Percentiles rank a stretch among this genome's conserved stretches.
phyloP scores from a whole-genome alignment of 2,329 filamentous ascomycete species.

The Cladorrhinum sp. region DNA sequence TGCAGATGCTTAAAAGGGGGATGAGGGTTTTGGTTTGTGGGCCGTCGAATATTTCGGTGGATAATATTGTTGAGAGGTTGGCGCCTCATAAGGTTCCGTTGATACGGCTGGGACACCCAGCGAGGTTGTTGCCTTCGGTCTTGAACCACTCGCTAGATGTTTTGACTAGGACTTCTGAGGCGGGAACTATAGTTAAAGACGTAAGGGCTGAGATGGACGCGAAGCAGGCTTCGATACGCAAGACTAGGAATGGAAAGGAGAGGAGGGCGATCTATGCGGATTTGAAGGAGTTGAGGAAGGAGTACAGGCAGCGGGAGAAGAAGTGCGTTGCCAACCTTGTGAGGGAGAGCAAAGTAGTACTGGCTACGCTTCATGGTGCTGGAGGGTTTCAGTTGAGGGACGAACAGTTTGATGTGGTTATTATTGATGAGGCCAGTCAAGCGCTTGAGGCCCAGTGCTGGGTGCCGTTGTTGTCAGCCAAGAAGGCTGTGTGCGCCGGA shows the following conservation, averaged over 20 bases:
- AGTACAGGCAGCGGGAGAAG: conserved; percentile 81
- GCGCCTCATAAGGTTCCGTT: conserved; percentile 82
- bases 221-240: conserved; percentile 84
- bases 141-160: conserved; percentile 88
- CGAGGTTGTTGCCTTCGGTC: conserved; percentile 82
- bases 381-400: conserved; percentile 79
- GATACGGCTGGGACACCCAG: conserved; percentile 87
- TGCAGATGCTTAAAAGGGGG: conserved; percentile 76
- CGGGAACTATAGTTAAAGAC: conserved; percentile 83
- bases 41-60: conserved; percentile 93
- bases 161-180: conserved; percentile 84
- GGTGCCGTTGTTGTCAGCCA: conserved; percentile 79
- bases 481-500: conserved; percentile 85
- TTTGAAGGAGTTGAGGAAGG: conserved; percentile 78
- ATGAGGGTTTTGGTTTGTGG: conserved; percentile 87
- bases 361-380: conserved; percentile 89
- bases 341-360: conserved; percentile 75
- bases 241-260: conserved; percentile 78
- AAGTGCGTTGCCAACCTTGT: conserved; percentile 77
- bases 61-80: conserved; percentile 95
- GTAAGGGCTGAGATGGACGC: conserved; percentile 89
- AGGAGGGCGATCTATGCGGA: conserved; percentile 79
- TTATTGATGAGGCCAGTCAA: conserved; percentile 95
- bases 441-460: conserved; percentile 96
- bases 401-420: conserved; percentile 85